Conservation (phyloP, 345 rosid species). For the Turritis glabra region DNA sequence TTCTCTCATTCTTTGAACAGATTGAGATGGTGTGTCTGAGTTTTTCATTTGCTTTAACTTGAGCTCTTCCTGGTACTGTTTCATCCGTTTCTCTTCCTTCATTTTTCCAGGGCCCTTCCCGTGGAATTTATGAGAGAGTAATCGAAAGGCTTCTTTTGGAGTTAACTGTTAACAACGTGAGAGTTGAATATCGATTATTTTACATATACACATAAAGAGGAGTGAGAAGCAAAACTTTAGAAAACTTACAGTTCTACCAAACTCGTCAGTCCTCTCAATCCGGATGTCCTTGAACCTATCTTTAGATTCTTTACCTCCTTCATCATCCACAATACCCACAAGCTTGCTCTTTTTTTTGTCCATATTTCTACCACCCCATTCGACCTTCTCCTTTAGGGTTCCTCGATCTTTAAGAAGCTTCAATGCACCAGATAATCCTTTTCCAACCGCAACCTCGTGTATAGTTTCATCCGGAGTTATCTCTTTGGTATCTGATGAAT, state of each 20-base stretch:
- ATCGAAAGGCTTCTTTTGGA: slow-evolving; percentile 88
- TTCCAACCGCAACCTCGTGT: slow-evolving; percentile 87
- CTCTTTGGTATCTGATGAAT: slow-evolving; percentile 57
- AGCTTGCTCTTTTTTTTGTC: slow-evolving; percentile 99
- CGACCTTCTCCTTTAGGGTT: slow-evolving; percentile 79
- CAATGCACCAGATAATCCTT: slow-evolving; percentile 87
- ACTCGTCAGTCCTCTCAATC: slow-evolving; percentile 92
- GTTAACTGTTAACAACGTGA: slow-evolving; percentile 60
- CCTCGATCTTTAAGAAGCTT: slow-evolving; percentile 89
- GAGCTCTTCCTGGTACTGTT: slow-evolving; percentile 87
- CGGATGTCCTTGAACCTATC: slow-evolving; percentile 71
- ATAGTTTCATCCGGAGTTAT: slow-evolving; percentile 74
- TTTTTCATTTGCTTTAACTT: slow-evolving; percentile 98
- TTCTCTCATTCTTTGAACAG: slow-evolving; percentile 96
- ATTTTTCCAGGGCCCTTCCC: slow-evolving; percentile 98
- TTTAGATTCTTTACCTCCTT: slow-evolving; percentile 32
- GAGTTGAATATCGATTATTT: background rate
- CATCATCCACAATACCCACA: slow-evolving; percentile 66
- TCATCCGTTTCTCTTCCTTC: slow-evolving; percentile 97
- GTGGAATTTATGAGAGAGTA: slow-evolving; percentile 88
- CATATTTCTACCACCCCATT: slow-evolving; percentile 99
- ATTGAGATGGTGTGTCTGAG: slow-evolving; percentile 89
- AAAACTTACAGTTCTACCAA: slow-evolving; percentile 90
- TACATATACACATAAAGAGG: background rate
- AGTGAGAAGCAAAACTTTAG: slow-evolving; percentile 12